phyloP scores from a whole-genome alignment of 495 filamentous ascomycete genomes.

The Oleoguttula mirabilis region DNA sequence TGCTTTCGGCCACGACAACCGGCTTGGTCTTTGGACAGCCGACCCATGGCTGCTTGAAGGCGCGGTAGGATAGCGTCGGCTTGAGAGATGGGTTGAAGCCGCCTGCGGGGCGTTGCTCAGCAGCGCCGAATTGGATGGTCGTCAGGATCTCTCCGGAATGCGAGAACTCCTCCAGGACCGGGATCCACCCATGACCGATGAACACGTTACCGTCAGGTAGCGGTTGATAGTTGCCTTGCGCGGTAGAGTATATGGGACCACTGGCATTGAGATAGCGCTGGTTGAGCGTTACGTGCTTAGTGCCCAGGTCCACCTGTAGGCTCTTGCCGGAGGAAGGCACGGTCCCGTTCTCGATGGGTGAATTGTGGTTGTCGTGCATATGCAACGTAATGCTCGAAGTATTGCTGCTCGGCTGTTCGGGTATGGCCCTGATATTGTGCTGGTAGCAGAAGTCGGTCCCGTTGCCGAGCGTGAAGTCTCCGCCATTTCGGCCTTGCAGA shows the following conservation, averaged over 20 bases:
- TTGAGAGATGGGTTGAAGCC: conserved; percentile 5
- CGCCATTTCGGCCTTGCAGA: conserved; percentile 2
- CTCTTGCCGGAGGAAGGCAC: conserved; percentile 8
- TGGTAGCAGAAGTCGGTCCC: conserved; percentile 21
- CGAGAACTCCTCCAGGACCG: conserved; percentile 17
- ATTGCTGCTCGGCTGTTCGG: background rate
- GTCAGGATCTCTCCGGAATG: conserved; percentile 18
- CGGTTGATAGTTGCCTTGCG: conserved; percentile 22
- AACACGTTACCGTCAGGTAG: conserved; percentile 22
- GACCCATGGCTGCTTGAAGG: conserved; percentile 15
- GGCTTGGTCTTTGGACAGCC: conserved; percentile 11
- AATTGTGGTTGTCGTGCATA: conserved; percentile 17
- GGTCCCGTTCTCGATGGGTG: conserved; percentile 12
- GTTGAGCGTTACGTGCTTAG: conserved; percentile 6
- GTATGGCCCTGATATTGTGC: conserved; percentile 15
- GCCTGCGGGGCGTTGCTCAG: conserved; percentile 2
- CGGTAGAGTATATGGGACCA: conserved; percentile 13
- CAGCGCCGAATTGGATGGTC: conserved; percentile 14
- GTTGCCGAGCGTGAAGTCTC: conserved; percentile 5
- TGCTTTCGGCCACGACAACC: conserved; percentile 6
- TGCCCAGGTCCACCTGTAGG: conserved; percentile 8
- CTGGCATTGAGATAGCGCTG: conserved; percentile 10
- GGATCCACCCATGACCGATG: conserved; percentile 20
- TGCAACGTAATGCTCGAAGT: conserved; percentile 4
- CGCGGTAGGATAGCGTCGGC: conserved; percentile 15